Evolutionary conservation across 257 asterid species (phyloP), one percentile per base, ranked within the genome.

Genomic region (Voacanga thouarsii): DNA sequence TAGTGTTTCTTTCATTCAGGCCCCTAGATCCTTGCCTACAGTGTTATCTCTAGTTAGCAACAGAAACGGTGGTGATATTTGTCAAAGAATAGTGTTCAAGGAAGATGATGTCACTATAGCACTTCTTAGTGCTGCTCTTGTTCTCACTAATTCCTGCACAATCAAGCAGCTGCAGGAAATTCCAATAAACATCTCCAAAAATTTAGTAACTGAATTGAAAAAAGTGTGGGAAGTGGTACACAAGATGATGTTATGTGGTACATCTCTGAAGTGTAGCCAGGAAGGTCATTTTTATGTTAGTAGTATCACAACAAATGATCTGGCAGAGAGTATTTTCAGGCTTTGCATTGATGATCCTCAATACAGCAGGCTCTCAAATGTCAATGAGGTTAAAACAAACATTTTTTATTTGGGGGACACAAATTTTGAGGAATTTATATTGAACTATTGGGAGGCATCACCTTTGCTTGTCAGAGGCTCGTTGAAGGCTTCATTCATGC

Each of bases 301-400:
- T 85, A 90, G 82, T 76, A 74, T 91, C 82, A 55, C 75, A 64
- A 73, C 82, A 45, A 83, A 78, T 84, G 80, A 72, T 70, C 75
- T 91, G 81, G 92, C 91, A 39, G 93, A 90, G 81, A 84, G 89
- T 81, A 83, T 93, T 67, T 93, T 90, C 75, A 88, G 93, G 87
- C 86, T 93, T 45, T 87, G 90, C 49, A 57, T 90, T 18, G 61
- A 75, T 78, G 33, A 24, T 65, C 69, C 30, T 68, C 79, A 56
- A 69, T 50, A 59, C 30, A 77, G 61, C 45, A 80, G 73, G 57
- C 75, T 83, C 37, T 28, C 81, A 66, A 81, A 79, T 59, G 50
- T 67, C 43, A 81, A 85, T 77, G 74, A 60, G 74, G 72, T 88
- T 30, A 76, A 59, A 80, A 79, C 72, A 68, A 76, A 84, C 79